A percentile compares a stretch with the other conserved stretches of the same genome.
Evolutionary conservation across 108 stramenopile species (phyloP).

Genomic region (Hondaea fermentalgiana): DNA sequence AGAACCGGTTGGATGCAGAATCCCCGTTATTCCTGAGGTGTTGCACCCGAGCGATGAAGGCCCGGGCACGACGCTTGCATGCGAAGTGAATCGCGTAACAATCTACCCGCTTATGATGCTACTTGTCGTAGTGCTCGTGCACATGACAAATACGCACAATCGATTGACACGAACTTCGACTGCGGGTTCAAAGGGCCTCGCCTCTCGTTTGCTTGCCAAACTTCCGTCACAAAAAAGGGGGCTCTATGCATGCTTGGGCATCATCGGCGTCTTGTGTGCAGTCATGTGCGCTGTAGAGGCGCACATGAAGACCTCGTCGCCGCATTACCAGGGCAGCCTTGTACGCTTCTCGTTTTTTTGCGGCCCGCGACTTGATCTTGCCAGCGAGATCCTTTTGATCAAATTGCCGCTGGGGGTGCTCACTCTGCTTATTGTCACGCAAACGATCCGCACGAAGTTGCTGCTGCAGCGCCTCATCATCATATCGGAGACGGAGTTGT

Average conservation of each 20-base stretch:
- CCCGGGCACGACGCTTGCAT: too few relatives aligned
- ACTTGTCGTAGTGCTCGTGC: too few relatives aligned
- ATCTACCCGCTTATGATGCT: too few relatives aligned
- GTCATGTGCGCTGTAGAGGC: neutral
- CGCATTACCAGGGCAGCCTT: neutral
- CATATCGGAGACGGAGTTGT: neutral
- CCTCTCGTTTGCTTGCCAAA: neutral
- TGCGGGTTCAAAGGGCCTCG: neutral
- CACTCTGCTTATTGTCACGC: neutral
- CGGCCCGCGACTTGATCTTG: neutral
- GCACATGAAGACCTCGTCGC: neutral
- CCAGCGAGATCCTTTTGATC: neutral
- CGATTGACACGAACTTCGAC: too few relatives aligned
- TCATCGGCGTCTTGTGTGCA: neutral
- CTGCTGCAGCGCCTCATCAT: neutral
- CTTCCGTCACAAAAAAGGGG: neutral
- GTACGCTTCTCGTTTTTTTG: neutral
- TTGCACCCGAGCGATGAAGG: too few relatives aligned
- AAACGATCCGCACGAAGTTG: neutral
- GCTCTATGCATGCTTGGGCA: neutral
- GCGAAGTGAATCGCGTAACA: too few relatives aligned
- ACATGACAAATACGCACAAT: too few relatives aligned
- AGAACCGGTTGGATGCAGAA: too few relatives aligned
- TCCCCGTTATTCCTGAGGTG: too few relatives aligned
- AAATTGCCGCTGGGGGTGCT: neutral